Base-by-base conservation (phyloP, 2,329 filamentous ascomycete species). In the Onygenales sp. region DNA sequence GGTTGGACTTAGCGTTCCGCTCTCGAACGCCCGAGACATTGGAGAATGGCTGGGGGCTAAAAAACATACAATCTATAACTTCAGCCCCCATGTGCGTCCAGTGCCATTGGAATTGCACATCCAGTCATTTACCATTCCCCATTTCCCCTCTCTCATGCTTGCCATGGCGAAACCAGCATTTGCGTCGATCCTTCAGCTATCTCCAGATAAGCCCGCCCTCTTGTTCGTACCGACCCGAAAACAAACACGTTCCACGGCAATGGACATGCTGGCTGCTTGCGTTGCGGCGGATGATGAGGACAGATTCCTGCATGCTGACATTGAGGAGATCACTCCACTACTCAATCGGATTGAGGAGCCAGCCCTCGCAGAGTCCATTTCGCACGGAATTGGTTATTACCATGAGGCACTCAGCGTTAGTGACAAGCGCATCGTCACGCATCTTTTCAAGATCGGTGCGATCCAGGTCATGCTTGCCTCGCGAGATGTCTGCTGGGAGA, bases 21-120 rank as follows among this genome's bases (percentile, higher is more conserved):
- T 98, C 21, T 85, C 93, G 5, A 97, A 96, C 66, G 91, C 92
- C 49, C 83, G 90, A 55, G 93, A 98, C 64, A 82, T 98, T 63
- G 92, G 92, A 50, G 93, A 96, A 72, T 98, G 93, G 93, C 90
- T 98, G 60, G 93, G 94, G 60, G 93, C 92, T 7, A 95, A 85
- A 69, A 97, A 96, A 75, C 93, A 98, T 68, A 95, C 93, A 48
- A 95, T 95, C 59, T 98, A 92, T 78, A 98, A 98, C 74, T 98
- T 98, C 75, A 95, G 89, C 63, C 93, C 93, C 2, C 86, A 92
- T 64, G 85, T 92, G 57, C 85, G 94, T 54, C 87, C 90, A 1
- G 83, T 96, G 14, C 91, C 92, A 21, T 75, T 98, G 35, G 92
- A 97, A 68, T 81, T 98, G 54, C 90, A 96, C 67, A 86, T 98